Evolutionary conservation across 176 grass and related monocot species (phyloP).

Genomic region (Poa annua): DNA sequence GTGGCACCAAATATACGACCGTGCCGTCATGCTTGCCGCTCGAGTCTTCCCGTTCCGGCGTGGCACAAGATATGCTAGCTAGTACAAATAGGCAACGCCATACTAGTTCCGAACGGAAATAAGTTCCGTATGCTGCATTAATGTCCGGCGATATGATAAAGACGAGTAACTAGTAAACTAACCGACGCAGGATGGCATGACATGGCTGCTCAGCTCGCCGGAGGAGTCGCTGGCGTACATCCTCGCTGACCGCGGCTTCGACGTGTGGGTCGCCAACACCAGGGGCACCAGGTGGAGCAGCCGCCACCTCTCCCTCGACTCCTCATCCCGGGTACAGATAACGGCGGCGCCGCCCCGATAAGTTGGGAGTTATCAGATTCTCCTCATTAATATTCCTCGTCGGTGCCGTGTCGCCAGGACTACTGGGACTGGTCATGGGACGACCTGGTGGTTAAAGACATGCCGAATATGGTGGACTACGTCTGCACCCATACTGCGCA

Average conservation of each 20-base stretch:
- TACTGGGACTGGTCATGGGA: constrained; percentile 98
- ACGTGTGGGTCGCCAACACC: constrained; percentile 88
- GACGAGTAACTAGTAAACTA: not conserved
- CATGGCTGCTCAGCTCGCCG: constrained; percentile 71
- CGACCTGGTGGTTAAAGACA: constrained; percentile 69
- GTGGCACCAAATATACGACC: not conserved
- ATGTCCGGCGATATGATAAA: not conserved
- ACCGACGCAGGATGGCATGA: constrained; percentile 66
- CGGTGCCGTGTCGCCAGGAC: constrained; percentile 32
- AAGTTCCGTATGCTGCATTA: not conserved
- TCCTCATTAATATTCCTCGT: not conserved
- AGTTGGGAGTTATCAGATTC: not conserved
- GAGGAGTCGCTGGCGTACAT: constrained; percentile 75
- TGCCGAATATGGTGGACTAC: constrained; percentile 66
- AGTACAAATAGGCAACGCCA: too few relatives aligned
- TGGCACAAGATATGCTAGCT: not conserved
- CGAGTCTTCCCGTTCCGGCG: not conserved
- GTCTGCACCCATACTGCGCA: constrained; percentile 52
- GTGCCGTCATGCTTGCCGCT: not conserved
- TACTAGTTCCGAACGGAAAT: not conserved
- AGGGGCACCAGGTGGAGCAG: constrained; percentile 77
- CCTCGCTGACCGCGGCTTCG: constrained; percentile 76
- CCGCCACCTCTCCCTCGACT: constrained; percentile 59
- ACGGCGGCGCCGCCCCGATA: not conserved
- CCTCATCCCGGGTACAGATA: constrained; percentile 32